Evolutionary conservation across 2,329 filamentous ascomycete genomes (phyloP), one percentile per base, ranked within the genome.

Genomic region (Amphichorda felina): DNA sequence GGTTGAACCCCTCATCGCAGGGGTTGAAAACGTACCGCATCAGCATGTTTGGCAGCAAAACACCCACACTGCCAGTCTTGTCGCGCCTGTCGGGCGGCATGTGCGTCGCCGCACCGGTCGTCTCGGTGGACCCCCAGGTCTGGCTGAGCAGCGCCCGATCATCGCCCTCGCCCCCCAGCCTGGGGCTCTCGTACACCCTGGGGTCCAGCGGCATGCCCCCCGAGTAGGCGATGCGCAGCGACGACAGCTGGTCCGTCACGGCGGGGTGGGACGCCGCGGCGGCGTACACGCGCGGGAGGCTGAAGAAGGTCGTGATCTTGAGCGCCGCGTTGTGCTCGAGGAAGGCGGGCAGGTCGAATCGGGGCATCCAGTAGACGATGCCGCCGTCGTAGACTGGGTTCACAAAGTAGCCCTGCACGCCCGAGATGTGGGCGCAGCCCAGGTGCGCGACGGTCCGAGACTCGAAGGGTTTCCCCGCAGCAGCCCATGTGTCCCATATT

Each of bases 291-390:
- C 73, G 71, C 6, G 75, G 75, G 2, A 79, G 73, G 4, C 64
- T 71, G 48, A 74, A 72, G 48, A 78, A 68, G 33, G 50, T 56
- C 0, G 70, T 75, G 41, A 76, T 63, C 11, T 53, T 50, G 45
- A 70, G 66, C 34, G 60, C 58, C 28, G 61, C 60, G 43, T 59
- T 62, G 50, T 75, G 66, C 27, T 57, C 52, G 36, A 78, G 59
- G 46, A 80, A 76, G 24, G 64, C 55, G 3, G 50, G 47, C 39
- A 75, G 72, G 39, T 73, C 64, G 48, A 79, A 79, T 27, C 58
- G 61, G 4, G 63, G 56, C 75, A 80, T 79, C 75, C 75, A 79
- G 57, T 73, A 79, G 2, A 71, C 60, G 1, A 57, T 53, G 3
- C 63, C 61, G 19, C 62, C 68, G 22, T 60, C 50, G 38, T 63